Evolutionary conservation across 306 rosid species (phyloP).

Genomic region (Quercus suber): DNA sequence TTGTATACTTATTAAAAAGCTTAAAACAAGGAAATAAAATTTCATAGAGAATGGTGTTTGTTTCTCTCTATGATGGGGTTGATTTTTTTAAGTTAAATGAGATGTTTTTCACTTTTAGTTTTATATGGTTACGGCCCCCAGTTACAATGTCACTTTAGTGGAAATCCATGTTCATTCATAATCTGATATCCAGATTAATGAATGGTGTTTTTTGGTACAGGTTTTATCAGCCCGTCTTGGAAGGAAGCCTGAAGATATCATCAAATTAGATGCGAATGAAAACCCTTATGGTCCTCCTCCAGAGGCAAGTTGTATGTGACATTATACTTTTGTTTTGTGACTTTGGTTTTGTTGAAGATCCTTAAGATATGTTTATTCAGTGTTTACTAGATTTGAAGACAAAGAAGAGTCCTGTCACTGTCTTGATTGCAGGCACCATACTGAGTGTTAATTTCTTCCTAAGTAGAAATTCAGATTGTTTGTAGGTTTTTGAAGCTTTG

Average conservation of each 20-base stretch:
- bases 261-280: constrained; percentile 96
- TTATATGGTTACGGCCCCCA: neutral
- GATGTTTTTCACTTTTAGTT: neutral
- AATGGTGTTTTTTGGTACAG: constrained; percentile 38
- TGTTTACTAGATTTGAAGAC: neutral
- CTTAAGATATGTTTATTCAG: neutral
- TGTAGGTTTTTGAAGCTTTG: constrained; percentile 80
- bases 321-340: neutral
- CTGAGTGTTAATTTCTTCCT: constrained; percentile 19
- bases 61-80: neutral
- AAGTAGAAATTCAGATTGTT: constrained; percentile 30
- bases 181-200: constrained; percentile 11
- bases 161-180: neutral
- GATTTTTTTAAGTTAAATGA: neutral
- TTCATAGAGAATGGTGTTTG: neutral
- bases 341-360: constrained; percentile 4
- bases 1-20: neutral
- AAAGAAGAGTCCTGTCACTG: neutral
- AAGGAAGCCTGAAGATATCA: constrained; percentile 91
- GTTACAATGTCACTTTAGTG: neutral
- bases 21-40: neutral
- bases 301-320: constrained; percentile 48
- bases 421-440: neutral
- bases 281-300: constrained; percentile 99
- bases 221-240: constrained; percentile 81